Percentiles rank a stretch among this genome's conserved stretches.
phyloP scores from a whole-genome alignment of 2,329 filamentous ascomycete species.

The Aspergillus sp. region DNA sequence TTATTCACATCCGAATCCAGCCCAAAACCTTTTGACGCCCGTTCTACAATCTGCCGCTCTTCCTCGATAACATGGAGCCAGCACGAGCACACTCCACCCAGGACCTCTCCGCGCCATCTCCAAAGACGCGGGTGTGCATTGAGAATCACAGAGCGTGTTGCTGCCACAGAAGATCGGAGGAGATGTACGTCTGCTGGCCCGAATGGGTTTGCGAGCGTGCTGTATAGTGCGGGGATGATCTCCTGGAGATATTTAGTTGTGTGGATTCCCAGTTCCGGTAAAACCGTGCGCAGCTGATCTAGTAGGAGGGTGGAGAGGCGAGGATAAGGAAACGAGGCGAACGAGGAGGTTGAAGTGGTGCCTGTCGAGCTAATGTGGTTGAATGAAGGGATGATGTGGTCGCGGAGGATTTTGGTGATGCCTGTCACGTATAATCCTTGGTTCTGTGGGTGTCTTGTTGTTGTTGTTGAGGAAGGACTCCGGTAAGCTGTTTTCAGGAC shows the following conservation, averaged over 20 bases:
- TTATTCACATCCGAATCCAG: conserved; percentile 1
- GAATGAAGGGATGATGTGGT: conserved; percentile 31
- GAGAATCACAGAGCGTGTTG: conserved; percentile 51
- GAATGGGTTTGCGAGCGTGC: conserved; percentile 62
- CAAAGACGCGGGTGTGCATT: conserved; percentile 63
- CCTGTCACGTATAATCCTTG: conserved; percentile 16
- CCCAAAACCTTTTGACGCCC: not conserved
- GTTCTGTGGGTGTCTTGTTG: conserved; percentile 16
- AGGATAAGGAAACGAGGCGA: conserved; percentile 36
- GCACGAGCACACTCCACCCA: conserved; percentile 54
- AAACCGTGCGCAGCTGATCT: conserved; percentile 18
- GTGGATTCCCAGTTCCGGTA: conserved; percentile 29
- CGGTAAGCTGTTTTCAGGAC: conserved; percentile 45
- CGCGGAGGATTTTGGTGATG: conserved; percentile 23
- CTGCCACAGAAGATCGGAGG: conserved; percentile 45
- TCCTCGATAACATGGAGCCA: conserved; percentile 51
- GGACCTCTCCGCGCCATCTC: conserved; percentile 54
- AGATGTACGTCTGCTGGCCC: conserved; percentile 47
- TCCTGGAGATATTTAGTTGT: conserved; percentile 44
- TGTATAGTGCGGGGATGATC: conserved; percentile 58
- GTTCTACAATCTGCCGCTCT: conserved; percentile 10
- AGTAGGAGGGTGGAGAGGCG: conserved; percentile 43
- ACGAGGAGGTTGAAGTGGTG: conserved; percentile 36
- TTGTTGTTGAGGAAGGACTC: conserved; percentile 13
- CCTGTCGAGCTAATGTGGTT: conserved; percentile 40